These are phyloP conservation scores for Xylaria digitata DNA, from an alignment of 2,329 filamentous ascomycete species.

Conservation along the genomic window DNA sequence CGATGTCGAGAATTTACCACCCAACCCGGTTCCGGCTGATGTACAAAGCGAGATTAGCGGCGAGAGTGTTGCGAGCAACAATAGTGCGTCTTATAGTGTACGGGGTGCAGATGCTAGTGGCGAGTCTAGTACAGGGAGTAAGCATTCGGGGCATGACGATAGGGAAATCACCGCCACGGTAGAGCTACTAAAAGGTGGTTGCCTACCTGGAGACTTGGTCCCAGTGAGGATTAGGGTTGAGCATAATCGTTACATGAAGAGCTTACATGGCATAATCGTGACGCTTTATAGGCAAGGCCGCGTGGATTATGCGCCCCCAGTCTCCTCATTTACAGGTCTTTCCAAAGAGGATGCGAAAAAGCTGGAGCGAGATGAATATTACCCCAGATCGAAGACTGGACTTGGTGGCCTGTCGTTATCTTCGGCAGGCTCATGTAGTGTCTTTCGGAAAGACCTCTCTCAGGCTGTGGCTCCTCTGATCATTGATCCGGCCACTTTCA, in stretches of 20 bases:
- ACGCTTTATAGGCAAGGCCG: slow-evolving; percentile 91
- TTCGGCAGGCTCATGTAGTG: slow-evolving; percentile 85
- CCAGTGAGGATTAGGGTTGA: slow-evolving; percentile 84
- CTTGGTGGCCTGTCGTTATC: slow-evolving; percentile 87
- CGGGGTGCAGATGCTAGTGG: slow-evolving; percentile 58
- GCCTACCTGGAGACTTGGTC: slow-evolving; percentile 84
- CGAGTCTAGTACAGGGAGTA: slow-evolving; percentile 62
- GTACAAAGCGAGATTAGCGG: slow-evolving; percentile 75
- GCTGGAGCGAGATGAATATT: slow-evolving; percentile 82
- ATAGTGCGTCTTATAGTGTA: slow-evolving; percentile 68
- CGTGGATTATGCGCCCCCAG: slow-evolving; percentile 79
- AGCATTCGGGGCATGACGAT: slow-evolving; percentile 66
- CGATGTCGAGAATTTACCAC: slow-evolving; percentile 52
- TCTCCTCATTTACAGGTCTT: slow-evolving; percentile 62
- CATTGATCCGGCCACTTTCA: slow-evolving; percentile 82
- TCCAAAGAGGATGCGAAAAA: slow-evolving; percentile 74
- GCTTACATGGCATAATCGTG: slow-evolving; percentile 90
- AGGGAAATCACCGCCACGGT: slow-evolving; percentile 89
- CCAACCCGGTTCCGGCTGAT: slow-evolving; percentile 52
- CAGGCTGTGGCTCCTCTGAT: slow-evolving; percentile 91
- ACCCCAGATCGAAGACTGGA: slow-evolving; percentile 87
- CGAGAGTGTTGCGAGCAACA: slow-evolving; percentile 75
- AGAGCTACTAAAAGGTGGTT: slow-evolving; percentile 84
- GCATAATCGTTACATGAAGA: slow-evolving; percentile 90
- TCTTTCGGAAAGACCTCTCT: slow-evolving; percentile 94